phyloP scores from a whole-genome alignment of 2,329 filamentous ascomycete genomes.

The Ophiocordyceps australis region DNA sequence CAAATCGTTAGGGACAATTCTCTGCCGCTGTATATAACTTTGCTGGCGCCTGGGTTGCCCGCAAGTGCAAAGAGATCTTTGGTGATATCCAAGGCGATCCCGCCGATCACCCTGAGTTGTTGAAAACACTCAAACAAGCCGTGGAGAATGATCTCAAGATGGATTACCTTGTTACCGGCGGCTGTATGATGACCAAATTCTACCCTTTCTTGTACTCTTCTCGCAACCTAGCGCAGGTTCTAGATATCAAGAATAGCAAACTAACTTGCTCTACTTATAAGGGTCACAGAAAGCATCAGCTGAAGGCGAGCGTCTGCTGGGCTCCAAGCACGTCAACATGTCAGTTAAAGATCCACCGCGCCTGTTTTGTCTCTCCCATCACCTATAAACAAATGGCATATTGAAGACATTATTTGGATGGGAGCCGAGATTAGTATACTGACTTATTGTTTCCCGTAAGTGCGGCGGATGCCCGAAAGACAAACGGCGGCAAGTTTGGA shows the following conservation, averaged over 20 bases:
- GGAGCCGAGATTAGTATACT: no score
- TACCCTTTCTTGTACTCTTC: no score
- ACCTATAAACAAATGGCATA: no score
- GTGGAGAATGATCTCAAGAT: slow-evolving; percentile 56
- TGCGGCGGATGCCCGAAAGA: slow-evolving; percentile 45
- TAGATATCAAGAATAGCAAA: no score
- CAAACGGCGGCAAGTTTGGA: slow-evolving; percentile 59
- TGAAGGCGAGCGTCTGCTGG: slow-evolving; percentile 63
- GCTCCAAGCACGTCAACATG: slow-evolving; percentile 67
- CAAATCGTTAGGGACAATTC: slow-evolving; percentile 78
- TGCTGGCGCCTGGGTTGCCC: slow-evolving; percentile 64
- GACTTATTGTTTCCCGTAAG: no score
- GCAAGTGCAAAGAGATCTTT: slow-evolving; percentile 40
- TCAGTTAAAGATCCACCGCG: no score
- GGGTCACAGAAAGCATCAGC: slow-evolving; percentile 73
- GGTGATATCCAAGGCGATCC: slow-evolving; percentile 32
- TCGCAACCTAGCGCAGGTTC: no score
- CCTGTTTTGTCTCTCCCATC: no score
- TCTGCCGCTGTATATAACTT: slow-evolving; percentile 71
- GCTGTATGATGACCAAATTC: no score
- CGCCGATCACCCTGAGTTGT: slow-evolving; percentile 29
- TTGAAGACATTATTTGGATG: no score
- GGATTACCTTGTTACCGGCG: slow-evolving; percentile 82
- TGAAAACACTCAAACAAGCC: slow-evolving; percentile 41
- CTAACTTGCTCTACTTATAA: no score